phyloP scores from a whole-genome alignment of 805 yeast genomes.

The Metschnikowia arizonensis region DNA sequence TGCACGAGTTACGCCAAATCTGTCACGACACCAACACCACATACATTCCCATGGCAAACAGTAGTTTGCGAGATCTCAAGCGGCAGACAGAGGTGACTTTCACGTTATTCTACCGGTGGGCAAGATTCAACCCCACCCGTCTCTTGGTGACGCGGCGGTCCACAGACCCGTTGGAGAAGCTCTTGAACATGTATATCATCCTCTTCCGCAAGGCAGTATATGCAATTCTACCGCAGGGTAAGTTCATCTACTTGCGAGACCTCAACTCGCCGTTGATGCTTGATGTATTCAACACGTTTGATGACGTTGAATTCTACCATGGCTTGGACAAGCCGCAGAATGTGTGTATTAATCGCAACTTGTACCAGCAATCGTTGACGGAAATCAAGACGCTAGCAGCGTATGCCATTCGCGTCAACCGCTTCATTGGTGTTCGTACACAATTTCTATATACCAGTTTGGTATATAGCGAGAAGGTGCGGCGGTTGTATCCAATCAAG shows the following conservation, averaged over 20 bases:
- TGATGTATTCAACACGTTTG: conserved; percentile 27
- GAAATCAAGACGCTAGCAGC: conserved; percentile 23
- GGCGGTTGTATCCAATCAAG: conserved; percentile 22
- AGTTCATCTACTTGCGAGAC: conserved; percentile 36
- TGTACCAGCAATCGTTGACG: conserved; percentile 13
- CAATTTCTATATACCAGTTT: conserved; percentile 27
- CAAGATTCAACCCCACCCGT: conserved; percentile 29
- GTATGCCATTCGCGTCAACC: conserved; percentile 30
- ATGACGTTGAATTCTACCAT: conserved; percentile 24
- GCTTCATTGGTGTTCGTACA: conserved; percentile 29
- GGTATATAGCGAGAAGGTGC: conserved; percentile 23
- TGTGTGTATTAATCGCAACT: conserved; percentile 13
- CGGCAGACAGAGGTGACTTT: conserved; percentile 33
- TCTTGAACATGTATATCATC: conserved; percentile 31
- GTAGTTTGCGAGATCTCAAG: conserved; percentile 23
- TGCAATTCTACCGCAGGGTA: conserved; percentile 39
- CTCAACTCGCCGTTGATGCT: conserved; percentile 40
- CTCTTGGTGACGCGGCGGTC: conserved; percentile 21
- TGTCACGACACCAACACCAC: conserved; percentile 23
- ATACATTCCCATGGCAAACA: conserved; percentile 26
- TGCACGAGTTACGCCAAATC: conserved; percentile 23
- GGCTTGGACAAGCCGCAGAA: conserved; percentile 20
- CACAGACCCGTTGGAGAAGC: conserved; percentile 30
- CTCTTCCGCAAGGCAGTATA: conserved; percentile 31
- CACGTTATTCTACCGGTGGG: conserved; percentile 35